A percentile compares a stretch with the other conserved stretches of the same genome.
These are phyloP conservation scores for Jatropha podagrica DNA, from an alignment of 441 rosid genomes.

Conservation along the genomic window DNA sequence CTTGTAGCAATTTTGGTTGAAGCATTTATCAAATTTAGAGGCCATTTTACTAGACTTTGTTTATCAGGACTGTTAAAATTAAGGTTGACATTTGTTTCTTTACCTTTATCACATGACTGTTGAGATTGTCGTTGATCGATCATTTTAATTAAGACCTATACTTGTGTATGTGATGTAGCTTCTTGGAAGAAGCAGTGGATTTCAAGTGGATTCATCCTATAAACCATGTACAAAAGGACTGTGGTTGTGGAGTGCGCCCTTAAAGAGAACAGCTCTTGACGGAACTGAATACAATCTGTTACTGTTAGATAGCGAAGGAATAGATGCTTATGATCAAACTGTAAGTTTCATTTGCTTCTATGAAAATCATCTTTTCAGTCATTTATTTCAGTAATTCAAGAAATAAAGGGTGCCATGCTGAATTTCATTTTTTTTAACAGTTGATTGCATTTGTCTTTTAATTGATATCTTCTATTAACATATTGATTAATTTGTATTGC, in stretches of 20 bases:
- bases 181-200: slow-evolving; percentile 97
- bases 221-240: slow-evolving; percentile 98
- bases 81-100: background rate
- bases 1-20: background rate
- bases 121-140: background rate
- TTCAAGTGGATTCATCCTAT: slow-evolving; percentile 97
- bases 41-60: background rate
- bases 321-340: slow-evolving; percentile 96
- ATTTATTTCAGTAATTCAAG: background rate
- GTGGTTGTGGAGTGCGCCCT: slow-evolving; percentile 97
- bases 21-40: background rate
- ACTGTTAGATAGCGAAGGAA: slow-evolving; percentile 93
- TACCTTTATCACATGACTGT: background rate
- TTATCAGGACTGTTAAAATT: background rate
- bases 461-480: background rate
- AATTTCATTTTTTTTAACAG: background rate
- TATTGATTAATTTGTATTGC: slow-evolving; percentile 3
- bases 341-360: slow-evolving; percentile 38
- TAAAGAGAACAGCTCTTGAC: slow-evolving; percentile 90
- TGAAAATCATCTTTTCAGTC: background rate
- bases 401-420: background rate
- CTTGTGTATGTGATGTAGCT: slow-evolving; percentile 49
- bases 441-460: background rate
- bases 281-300: slow-evolving; percentile 90
- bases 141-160: background rate